Percentiles rank a stretch among this genome's conserved stretches.
Conservation (phyloP, 169 alveolate genomes). For the Plasmodium vivax region DNA sequence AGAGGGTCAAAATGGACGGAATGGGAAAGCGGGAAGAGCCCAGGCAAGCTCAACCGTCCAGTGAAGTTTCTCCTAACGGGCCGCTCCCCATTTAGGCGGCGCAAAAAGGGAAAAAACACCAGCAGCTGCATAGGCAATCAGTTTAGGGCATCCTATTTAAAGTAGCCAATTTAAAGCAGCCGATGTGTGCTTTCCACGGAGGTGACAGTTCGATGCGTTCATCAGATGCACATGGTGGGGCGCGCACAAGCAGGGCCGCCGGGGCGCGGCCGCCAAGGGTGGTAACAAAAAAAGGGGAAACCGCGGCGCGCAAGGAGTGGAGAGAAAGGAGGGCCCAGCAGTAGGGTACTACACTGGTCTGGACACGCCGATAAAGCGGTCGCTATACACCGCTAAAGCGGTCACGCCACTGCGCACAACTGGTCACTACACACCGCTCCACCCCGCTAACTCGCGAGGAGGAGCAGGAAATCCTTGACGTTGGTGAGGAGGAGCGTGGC, state of each 20-base stretch:
- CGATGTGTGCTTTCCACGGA: not conserved
- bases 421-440: no score
- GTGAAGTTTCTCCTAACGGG: not conserved
- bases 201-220: not conserved
- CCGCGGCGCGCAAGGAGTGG: slow-evolving; percentile 1
- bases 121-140: not conserved
- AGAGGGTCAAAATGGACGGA: not conserved
- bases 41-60: not conserved
- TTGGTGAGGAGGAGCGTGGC: slow-evolving; percentile 15
- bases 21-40: not conserved
- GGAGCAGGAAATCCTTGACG: slow-evolving; percentile 27
- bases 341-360: not conserved
- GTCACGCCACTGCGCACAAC: no score
- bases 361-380: not conserved
- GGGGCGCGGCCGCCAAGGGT: not conserved
- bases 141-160: not conserved
- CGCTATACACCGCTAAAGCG: no score
- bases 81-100: not conserved
- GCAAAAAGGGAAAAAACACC: not conserved
- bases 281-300: slow-evolving; percentile 8
- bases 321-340: not conserved
- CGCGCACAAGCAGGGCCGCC: not conserved
- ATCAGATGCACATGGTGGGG: not conserved
- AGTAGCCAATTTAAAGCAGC: no score
- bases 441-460: not conserved